Base-by-base conservation (phyloP, 1,284 basidiomycete genomes). In the Gastroboletus turbinatus region DNA sequence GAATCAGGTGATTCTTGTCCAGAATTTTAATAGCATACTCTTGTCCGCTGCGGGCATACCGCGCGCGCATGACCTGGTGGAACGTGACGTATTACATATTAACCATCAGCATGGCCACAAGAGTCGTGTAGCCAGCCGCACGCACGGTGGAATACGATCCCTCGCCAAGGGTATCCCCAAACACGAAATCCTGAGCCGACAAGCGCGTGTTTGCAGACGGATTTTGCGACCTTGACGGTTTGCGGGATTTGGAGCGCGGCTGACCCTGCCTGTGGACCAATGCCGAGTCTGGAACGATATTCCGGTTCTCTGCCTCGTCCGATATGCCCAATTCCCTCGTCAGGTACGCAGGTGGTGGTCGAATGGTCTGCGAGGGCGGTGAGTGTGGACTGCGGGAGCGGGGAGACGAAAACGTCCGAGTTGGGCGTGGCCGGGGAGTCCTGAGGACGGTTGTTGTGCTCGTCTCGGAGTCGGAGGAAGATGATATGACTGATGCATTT, bases 121-220 rank as follows among this genome's bases (percentile, higher is more conserved):
- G 5, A 46, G 23, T 19, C n/a, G 35, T 25, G 46, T 17, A 57
- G 49, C 9, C 25, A 1, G 33, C 21, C 13, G 36, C 4, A 75
- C 82, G 67, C 68, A 89, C 88, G 2, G 85, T 87, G n/a, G 87
- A 90, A 67, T 90, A 91, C 2, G 87, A 87, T 17, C 90, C 89
- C 67, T 90, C 86, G n/a, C 89, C 90, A 5, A 92, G 76, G 16
- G 82, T 80, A 36, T 82, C 76, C 4, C 84, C 85, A 64, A 90
- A 87, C 57, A 83, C 80, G 65, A 90, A 91, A 70, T 91, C 87
- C 52, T 82, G 78, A 0, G 78, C 76, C 7, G 77, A 76, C 51
- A 76, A 67, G 57, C 74, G 77, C 55, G 74, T 76, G 57, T 80
- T 81, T 36, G 75, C 75, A n/a, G 77, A 81, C 55, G 72, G 79